phyloP scores from a whole-genome alignment of 208 protist species.

The Trypanosoma vivax region DNA sequence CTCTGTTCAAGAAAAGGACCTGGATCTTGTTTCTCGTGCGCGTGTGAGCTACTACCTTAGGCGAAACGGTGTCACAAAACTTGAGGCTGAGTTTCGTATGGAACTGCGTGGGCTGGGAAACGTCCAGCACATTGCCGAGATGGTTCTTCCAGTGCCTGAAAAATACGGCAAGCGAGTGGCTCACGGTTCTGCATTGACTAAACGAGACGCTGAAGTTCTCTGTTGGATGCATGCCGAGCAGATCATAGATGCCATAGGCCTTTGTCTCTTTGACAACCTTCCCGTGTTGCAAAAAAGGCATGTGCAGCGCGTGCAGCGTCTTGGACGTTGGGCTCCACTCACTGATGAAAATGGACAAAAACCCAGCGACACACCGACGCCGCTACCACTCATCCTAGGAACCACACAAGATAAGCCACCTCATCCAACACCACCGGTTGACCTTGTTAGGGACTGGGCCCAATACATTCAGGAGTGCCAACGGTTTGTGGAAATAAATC shows the following conservation, averaged over 20 bases:
- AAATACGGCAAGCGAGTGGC: constrained; percentile 19
- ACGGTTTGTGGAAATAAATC: constrained; percentile 43
- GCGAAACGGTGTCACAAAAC: constrained; percentile 24
- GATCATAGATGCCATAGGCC: constrained; percentile 50
- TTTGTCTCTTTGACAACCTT: constrained; percentile 81
- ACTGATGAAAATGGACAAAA: constrained; percentile 4
- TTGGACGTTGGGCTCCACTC: constrained; percentile 37
- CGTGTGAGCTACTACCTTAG: constrained; percentile 85
- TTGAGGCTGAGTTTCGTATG: constrained; percentile 25
- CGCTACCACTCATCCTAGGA: constrained; percentile 16
- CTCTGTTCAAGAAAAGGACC: constrained; percentile 32
- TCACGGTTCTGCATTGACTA: constrained; percentile 47
- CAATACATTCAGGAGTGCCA: constrained; percentile 59
- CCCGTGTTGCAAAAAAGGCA: constrained; percentile 71
- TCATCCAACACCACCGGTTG: constrained; percentile 10
- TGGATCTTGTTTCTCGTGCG: constrained; percentile 55
- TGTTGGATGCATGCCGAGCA: constrained; percentile 89
- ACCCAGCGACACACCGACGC: constrained; percentile 17
- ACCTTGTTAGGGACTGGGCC: constrained; percentile 31
- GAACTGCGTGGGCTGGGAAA: constrained; percentile 23
- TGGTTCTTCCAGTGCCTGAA: constrained; percentile 35
- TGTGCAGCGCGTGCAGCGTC: constrained; percentile 25
- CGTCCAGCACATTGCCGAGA: constrained; percentile 40
- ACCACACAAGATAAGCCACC: constrained; percentile 15
- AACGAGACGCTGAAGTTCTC: constrained; percentile 79